Evolutionary conservation across 306 rosid species (phyloP).

Genomic region (Castanopsis chinensis): DNA sequence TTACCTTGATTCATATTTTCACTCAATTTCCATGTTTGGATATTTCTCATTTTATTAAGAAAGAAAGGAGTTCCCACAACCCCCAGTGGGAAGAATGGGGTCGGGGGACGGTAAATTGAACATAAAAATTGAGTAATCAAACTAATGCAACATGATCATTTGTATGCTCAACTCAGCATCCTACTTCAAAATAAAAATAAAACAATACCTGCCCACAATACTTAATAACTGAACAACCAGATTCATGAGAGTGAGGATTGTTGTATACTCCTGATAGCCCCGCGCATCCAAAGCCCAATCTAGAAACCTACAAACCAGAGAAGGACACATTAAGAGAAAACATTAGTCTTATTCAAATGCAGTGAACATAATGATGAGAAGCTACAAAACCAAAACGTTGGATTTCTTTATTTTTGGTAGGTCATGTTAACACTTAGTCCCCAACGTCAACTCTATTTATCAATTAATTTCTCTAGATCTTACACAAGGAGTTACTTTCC

Average conservation of each 20-base stretch:
- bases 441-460: too few relatives aligned
- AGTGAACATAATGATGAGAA: too few relatives aligned
- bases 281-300: slow-evolving; percentile 80
- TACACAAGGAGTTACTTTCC: too few relatives aligned
- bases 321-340: not conserved
- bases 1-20: not conserved
- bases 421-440: too few relatives aligned
- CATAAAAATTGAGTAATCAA: too few relatives aligned
- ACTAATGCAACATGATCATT: not conserved
- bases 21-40: not conserved
- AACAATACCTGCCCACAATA: slow-evolving; percentile 59
- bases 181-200: not conserved
- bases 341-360: too few relatives aligned
- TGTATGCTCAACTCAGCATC: not conserved
- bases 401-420: too few relatives aligned
- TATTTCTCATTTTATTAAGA: not conserved
- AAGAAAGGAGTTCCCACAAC: too few relatives aligned
- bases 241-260: slow-evolving; percentile 68
- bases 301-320: slow-evolving; percentile 55
- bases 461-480: too few relatives aligned
- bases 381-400: too few relatives aligned
- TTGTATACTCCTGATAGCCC: slow-evolving; percentile 65
- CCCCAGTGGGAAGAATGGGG: too few relatives aligned
- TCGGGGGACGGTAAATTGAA: too few relatives aligned
- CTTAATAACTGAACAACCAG: slow-evolving; percentile 57